These are phyloP conservation scores for Boletus barrowsii DNA, from an alignment of 768 basidiomycete genomes.

Conservation along the genomic window DNA sequence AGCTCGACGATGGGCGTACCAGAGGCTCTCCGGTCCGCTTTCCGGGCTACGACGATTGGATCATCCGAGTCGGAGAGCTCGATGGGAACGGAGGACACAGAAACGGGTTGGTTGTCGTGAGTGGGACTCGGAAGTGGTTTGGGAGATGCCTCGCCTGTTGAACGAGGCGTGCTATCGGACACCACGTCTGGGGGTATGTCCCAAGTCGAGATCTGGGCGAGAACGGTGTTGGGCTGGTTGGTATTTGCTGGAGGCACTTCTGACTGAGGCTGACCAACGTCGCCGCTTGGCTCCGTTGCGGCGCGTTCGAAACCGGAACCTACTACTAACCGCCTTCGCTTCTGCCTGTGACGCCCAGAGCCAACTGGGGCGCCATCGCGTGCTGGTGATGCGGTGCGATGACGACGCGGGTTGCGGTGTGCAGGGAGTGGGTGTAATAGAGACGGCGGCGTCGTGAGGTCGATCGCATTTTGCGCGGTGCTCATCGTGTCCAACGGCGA, in stretches of 20 bases:
- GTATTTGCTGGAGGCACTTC: not conserved
- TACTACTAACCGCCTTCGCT: constrained; percentile 13
- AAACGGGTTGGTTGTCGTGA: not conserved
- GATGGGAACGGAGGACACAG: constrained; percentile 2
- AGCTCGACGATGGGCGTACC: not conserved
- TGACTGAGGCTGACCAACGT: not conserved
- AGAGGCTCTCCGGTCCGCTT: not conserved
- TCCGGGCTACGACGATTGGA: not conserved
- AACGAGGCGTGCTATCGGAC: no score
- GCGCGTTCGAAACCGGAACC: not conserved
- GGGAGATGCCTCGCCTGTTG: not conserved
- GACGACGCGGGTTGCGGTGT: not conserved
- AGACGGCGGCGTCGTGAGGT: constrained; percentile 7
- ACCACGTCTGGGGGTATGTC: constrained; percentile 13
- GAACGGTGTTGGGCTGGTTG: not conserved
- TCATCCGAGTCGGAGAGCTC: constrained; percentile 3
- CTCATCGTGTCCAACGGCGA: constrained; percentile 23
- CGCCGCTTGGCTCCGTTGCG: not conserved
- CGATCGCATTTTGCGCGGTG: constrained; percentile 2
- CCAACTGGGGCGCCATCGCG: not conserved
- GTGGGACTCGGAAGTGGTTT: not conserved
- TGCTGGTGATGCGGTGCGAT: constrained; percentile 1
- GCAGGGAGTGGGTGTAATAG: not conserved
- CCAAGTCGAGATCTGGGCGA: constrained; percentile 22
- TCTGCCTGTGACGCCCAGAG: constrained; percentile 12